Evolutionary conservation across 2,329 filamentous ascomycete genomes (phyloP).

Genomic region (Arthrobotrys sphaeroides): DNA sequence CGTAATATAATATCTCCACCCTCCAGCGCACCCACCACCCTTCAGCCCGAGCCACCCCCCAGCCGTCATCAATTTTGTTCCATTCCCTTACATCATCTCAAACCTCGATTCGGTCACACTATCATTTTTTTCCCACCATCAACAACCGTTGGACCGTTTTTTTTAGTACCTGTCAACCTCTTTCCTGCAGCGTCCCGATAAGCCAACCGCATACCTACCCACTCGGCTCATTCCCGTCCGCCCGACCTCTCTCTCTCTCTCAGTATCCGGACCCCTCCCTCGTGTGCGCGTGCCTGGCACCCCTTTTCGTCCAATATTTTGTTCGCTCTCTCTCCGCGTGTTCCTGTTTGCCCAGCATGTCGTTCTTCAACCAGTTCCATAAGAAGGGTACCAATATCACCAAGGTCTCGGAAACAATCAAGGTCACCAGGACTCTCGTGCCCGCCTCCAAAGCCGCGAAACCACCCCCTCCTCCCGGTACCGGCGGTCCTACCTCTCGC

Average conservation of each 20-base stretch:
- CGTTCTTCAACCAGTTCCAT: conserved; percentile 53
- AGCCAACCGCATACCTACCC: conserved; percentile 22
- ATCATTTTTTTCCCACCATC: conserved; percentile 9
- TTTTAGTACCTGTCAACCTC: conserved; percentile 10
- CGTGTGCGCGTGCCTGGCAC: background rate
- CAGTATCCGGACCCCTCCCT: conserved; percentile 16
- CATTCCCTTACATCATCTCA: conserved; percentile 53
- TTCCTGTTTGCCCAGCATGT: conserved; percentile 29
- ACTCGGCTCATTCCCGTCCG: conserved; percentile 21
- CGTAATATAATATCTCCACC: conserved; percentile 4
- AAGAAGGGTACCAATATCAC: conserved; percentile 49
- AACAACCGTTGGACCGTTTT: conserved; percentile 13
- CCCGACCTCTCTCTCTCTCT: conserved; percentile 15
- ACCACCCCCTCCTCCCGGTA: conserved; percentile 48
- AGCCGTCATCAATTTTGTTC: conserved; percentile 23
- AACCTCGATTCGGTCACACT: conserved; percentile 46
- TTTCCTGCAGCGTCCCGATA: conserved; percentile 40
- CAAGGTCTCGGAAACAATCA: conserved; percentile 51
- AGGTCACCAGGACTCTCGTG: conserved; percentile 42
- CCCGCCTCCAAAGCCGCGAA: conserved; percentile 36
- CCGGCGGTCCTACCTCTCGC: no score
- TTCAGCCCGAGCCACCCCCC: conserved; percentile 10
- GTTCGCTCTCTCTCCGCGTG: background rate
- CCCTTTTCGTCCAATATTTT: conserved; percentile 13
- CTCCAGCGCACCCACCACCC: conserved; percentile 19